Conservation (phyloP, 805 yeast species). For the Wickerhamomyces bisporus region DNA sequence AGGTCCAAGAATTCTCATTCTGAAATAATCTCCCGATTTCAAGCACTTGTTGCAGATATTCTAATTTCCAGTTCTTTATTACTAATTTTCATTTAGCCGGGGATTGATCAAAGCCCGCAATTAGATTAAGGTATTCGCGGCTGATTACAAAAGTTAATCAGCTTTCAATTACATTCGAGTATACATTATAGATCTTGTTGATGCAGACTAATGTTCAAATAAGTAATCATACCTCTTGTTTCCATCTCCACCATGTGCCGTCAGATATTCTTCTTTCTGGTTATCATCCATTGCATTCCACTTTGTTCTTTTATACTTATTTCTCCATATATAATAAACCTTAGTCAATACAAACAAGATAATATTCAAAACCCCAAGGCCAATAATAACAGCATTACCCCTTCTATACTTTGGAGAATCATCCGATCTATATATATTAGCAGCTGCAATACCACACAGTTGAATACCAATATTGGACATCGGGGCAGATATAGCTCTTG, state of each 20-base stretch:
- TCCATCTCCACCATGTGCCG: constrained; percentile 47
- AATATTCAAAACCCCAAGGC: constrained; percentile 1
- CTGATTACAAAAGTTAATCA: too few species aligned
- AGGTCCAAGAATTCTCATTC: too few species aligned
- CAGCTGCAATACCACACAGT: constrained; percentile 45
- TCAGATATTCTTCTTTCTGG: constrained; percentile 44
- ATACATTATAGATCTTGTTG: too few species aligned
- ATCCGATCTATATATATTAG: constrained; percentile 49
- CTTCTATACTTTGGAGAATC: constrained; percentile 55
- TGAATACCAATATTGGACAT: constrained; percentile 62
- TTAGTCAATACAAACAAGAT: constrained; percentile 14
- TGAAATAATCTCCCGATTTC: too few species aligned
- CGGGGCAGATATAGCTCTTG: constrained; percentile 60
- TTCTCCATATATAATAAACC: constrained; percentile 24
- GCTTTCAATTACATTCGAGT: too few species aligned
- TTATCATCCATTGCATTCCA: constrained; percentile 49
- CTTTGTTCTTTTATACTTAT: constrained; percentile 34
- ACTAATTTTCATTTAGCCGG: too few species aligned
- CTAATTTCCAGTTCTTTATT: too few species aligned
- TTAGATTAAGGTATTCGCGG: too few species aligned
- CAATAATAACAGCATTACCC: constrained; percentile 38
- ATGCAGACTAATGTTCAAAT: constrained; percentile 27
- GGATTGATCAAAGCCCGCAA: too few species aligned
- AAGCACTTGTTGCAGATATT: too few species aligned
- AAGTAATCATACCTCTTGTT: constrained; percentile 52